Conservation (phyloP, 352 stramenopile genomes). For the Globisporangium splendens region DNA sequence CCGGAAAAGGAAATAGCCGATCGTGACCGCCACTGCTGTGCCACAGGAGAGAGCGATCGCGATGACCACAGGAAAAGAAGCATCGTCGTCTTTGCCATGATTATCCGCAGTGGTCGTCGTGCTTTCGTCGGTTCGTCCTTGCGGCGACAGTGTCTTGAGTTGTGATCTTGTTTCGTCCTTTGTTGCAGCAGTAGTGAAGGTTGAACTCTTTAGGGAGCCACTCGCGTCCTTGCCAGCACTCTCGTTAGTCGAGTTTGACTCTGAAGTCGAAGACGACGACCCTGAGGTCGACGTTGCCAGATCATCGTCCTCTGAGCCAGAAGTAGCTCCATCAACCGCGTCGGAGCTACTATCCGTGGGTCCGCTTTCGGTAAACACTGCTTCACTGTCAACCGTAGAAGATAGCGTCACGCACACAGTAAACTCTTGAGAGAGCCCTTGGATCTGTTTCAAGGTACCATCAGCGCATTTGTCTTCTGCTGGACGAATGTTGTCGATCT, state of each 20-base stretch:
- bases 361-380: background rate
- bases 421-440: constrained; percentile 24
- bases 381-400: constrained; percentile 3
- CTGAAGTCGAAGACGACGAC: background rate
- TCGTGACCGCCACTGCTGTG: constrained; percentile 4
- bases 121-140: background rate
- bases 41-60: constrained; percentile 16
- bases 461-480: constrained; percentile 6
- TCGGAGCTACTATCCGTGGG: background rate
- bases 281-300: background rate
- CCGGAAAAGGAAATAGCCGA: constrained; percentile 10
- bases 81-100: background rate
- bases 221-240: constrained; percentile 8
- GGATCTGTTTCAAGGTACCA: constrained; percentile 9
- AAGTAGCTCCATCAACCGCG: background rate
- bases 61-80: constrained; percentile 4
- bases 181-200: too few species aligned
- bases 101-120: constrained; percentile 1
- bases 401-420: constrained; percentile 18
- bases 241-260: constrained; percentile 4
- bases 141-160: background rate
- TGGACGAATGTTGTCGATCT: constrained; percentile 25
- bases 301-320: background rate
- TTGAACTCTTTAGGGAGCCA: too few species aligned
- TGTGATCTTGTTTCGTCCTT: background rate